A percentile compares a stretch with the other conserved stretches of the same genome.
These are phyloP conservation scores for Aspergillus sparsus DNA, from an alignment of 495 filamentous ascomycete genomes.

Conservation along the genomic window DNA sequence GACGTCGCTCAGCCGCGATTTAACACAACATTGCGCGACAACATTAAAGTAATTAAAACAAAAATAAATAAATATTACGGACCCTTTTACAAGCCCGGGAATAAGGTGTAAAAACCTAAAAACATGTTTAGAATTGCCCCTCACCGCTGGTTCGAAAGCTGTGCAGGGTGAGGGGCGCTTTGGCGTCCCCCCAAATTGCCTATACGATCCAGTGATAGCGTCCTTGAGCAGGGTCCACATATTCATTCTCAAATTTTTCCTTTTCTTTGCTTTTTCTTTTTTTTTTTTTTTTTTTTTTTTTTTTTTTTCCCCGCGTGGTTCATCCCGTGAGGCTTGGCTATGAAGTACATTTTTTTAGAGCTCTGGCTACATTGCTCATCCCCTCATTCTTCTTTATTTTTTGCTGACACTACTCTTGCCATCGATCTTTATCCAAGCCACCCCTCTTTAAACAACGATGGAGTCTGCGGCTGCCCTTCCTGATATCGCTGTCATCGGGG, in stretches of 20 bases:
- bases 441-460: not conserved
- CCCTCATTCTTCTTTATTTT: not conserved
- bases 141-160: not conserved
- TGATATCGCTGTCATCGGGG: constrained; percentile 7
- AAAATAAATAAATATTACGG: too few species aligned
- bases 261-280: not conserved
- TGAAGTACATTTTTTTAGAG: not conserved
- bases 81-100: too few species aligned
- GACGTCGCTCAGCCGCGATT: not conserved
- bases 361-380: not conserved
- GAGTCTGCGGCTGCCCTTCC: not conserved
- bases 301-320: not conserved
- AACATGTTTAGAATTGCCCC: too few species aligned
- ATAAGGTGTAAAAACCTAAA: too few species aligned
- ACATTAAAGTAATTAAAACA: not conserved
- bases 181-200: not conserved
- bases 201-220: not conserved
- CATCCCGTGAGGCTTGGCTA: not conserved
- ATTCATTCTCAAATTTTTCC: not conserved
- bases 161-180: not conserved
- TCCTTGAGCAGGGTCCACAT: not conserved
- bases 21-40: too few species aligned
- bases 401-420: not conserved
- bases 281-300: not conserved
- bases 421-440: not conserved